These are phyloP conservation scores for Tylopilus felleus DNA, from an alignment of 768 basidiomycete species.

Conservation along the genomic window DNA sequence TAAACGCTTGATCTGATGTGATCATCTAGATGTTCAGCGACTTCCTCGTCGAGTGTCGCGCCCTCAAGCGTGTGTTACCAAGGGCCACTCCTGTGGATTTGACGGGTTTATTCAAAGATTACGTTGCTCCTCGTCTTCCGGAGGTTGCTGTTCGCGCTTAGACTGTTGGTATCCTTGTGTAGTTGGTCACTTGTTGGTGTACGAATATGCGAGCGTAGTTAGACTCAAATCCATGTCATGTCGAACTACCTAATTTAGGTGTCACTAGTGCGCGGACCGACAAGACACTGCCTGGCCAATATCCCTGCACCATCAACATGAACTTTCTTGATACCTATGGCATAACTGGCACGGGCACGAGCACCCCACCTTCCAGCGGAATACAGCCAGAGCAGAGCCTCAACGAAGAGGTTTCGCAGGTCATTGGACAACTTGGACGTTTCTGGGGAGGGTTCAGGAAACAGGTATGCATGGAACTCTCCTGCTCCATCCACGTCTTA, in stretches of 20 bases:
- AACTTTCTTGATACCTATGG: constrained; percentile 75
- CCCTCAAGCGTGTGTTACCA: constrained; percentile 41
- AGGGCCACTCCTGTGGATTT: constrained; percentile 16
- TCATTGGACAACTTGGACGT: constrained; percentile 79
- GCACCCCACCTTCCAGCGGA: constrained; percentile 42
- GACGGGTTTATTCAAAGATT: constrained; percentile 15
- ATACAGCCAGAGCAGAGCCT: constrained; percentile 52
- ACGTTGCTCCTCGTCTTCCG: constrained; percentile 18
- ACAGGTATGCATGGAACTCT: constrained; percentile 53
- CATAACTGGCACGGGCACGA: constrained; percentile 40
- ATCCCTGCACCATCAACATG: constrained; percentile 39
- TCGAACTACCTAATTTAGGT: constrained; percentile 15
- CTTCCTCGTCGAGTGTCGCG: constrained; percentile 79
- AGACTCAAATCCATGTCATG: background rate
- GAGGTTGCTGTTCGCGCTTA: constrained; percentile 32
- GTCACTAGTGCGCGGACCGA: background rate
- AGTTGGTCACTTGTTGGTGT: no score
- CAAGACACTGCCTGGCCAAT: background rate
- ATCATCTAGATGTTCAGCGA: constrained; percentile 83
- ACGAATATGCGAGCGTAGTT: constrained; percentile 1
- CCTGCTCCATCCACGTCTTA: background rate
- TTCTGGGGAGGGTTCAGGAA: constrained; percentile 92
- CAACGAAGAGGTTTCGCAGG: constrained; percentile 86
- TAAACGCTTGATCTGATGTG: background rate
- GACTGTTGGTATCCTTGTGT: background rate